Percentiles rank a stretch among this genome's conserved stretches.
Evolutionary conservation across 2,329 filamentous ascomycete species (phyloP).

Genomic region (Fusarium sp.): DNA sequence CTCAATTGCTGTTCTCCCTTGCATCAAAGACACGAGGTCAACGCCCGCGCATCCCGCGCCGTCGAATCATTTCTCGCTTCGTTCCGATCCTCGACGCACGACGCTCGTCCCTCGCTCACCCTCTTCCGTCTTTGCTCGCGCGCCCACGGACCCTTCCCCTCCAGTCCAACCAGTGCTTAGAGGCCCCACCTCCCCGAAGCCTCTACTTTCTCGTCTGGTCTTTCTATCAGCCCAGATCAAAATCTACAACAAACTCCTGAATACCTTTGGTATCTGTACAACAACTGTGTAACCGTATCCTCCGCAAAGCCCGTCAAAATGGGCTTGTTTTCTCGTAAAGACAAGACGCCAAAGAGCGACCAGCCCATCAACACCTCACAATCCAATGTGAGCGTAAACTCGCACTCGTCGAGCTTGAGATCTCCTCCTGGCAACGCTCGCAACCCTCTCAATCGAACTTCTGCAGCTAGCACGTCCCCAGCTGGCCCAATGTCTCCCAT

Average conservation of each 20-base stretch:
- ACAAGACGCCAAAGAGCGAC: slow-evolving; percentile 63
- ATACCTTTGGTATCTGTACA: slow-evolving; percentile 19
- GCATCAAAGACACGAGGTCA: slow-evolving; percentile 37
- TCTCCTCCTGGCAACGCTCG: slow-evolving; percentile 44
- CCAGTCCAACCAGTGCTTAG: slow-evolving; percentile 32
- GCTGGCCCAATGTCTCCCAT: slow-evolving; percentile 66
- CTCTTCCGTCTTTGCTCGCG: slow-evolving; percentile 29
- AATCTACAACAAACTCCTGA: slow-evolving; percentile 23
- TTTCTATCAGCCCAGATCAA: slow-evolving; percentile 43
- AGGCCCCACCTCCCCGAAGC: slow-evolving; percentile 45
- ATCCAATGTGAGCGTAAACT: slow-evolving; percentile 67
- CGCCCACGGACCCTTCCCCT: slow-evolving; percentile 45
- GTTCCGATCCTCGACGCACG: slow-evolving; percentile 44
- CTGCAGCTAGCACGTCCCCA: slow-evolving; percentile 64
- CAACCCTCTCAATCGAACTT: slow-evolving; percentile 64
- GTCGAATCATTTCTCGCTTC: slow-evolving; percentile 43
- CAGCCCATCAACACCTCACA: slow-evolving; percentile 61
- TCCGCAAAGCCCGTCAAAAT: slow-evolving; percentile 55
- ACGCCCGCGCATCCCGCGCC: slow-evolving; percentile 35
- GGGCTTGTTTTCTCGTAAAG: slow-evolving; percentile 71
- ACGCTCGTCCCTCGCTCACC: slow-evolving; percentile 44
- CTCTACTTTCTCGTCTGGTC: slow-evolving; percentile 39
- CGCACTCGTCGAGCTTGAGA: slow-evolving; percentile 62
- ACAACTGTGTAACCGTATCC: slow-evolving; percentile 20
- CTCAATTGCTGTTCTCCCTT: slow-evolving; percentile 40